phyloP scores from a whole-genome alignment of 768 basidiomycete genomes.

The Lactarius vividus region DNA sequence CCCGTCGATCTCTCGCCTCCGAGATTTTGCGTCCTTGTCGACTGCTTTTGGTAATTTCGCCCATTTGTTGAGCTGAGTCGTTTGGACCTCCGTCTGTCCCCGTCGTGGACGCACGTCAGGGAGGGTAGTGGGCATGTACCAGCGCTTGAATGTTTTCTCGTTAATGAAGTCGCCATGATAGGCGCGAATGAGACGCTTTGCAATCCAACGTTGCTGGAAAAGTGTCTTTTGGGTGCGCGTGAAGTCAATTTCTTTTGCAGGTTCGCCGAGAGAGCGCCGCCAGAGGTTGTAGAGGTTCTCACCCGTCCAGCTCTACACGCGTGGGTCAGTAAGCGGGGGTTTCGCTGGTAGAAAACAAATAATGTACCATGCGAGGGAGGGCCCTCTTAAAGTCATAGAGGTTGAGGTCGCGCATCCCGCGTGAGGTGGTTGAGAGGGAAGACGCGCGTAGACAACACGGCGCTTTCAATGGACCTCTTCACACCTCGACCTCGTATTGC shows the following conservation, averaged over 20 bases:
- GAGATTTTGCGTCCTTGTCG: slow-evolving; percentile 42
- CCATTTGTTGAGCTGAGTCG: slow-evolving; percentile 51
- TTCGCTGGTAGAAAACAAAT: background rate
- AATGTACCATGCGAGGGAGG: slow-evolving; percentile 76
- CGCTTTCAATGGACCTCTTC: slow-evolving; percentile 54
- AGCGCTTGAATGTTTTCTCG: slow-evolving; percentile 90
- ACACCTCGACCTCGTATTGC: slow-evolving; percentile 57
- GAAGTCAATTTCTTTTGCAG: slow-evolving; percentile 54
- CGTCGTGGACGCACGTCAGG: slow-evolving; percentile 78
- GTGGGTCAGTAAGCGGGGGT: slow-evolving; percentile 1
- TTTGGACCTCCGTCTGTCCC: slow-evolving; percentile 43
- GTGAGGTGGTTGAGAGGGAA: slow-evolving; percentile 13
- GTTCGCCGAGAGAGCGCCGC: slow-evolving; percentile 61
- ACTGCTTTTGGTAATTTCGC: slow-evolving; percentile 48
- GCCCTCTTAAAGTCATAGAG: slow-evolving; percentile 47
- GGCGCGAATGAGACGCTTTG: slow-evolving; percentile 82
- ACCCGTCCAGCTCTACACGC: slow-evolving; percentile 78
- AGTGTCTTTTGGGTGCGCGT: slow-evolving; percentile 56
- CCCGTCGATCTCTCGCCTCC: slow-evolving; percentile 42
- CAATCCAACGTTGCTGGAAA: slow-evolving; percentile 89
- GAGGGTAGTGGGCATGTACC: slow-evolving; percentile 85
- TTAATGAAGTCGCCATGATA: slow-evolving; percentile 96
- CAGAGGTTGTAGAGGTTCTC: slow-evolving; percentile 90
- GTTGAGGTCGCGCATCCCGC: slow-evolving; percentile 48
- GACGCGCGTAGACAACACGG: slow-evolving; percentile 3